Evolutionary conservation across 164 flowering plant species (phyloP), one percentile per base, ranked within the genome.

Genomic region (Litsea cubeba): DNA sequence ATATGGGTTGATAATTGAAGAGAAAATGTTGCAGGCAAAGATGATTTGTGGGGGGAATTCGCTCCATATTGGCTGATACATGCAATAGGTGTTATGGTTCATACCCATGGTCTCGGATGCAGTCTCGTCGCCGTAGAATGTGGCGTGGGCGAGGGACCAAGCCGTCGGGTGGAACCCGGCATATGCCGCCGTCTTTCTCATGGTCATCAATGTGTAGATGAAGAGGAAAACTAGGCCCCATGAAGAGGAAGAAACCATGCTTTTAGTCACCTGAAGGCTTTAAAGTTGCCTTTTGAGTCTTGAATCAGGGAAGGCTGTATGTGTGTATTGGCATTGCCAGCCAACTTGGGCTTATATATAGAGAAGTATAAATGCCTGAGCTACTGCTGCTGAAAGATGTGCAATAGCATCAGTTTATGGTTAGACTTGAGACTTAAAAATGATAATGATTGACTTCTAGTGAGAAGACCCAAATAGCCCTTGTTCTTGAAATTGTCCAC

Each of bases 81-180:
- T 18, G 26, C 26, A 64, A 18, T 23, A 63, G 66, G 12, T 23
- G 25, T 24, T 23, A 18, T 1, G 12, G 35, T 12, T 24, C 7
- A 12, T 28, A 93, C 98, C 97, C 92, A 92, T 91, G 12, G 97
- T 91, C 17, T 79, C 90, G 1, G 89, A 81, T 18, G 93, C 98
- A 17, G 90, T 76, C 72, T 92, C 94, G 57, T 93, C 97, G 12
- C 98, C 98, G 54, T 95, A 95, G 79, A 95, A 95, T n/a, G 98
- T 95, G 68, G 98, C 97, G 70, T 85, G 89, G 18, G 97, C 95
- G 3, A 62, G 75, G 0, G 68, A 1, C 97, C 97, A 92, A 65
- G 78, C 65, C 26, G 82, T 79, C 6, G 94, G 85, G 35, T 49
- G 79, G 79, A 83, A 89, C 12, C 18, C 79, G 0, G 28, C 28